Evolutionary conservation across 495 filamentous ascomycete species (phyloP).

Genomic region (Talaromyces ruber): DNA sequence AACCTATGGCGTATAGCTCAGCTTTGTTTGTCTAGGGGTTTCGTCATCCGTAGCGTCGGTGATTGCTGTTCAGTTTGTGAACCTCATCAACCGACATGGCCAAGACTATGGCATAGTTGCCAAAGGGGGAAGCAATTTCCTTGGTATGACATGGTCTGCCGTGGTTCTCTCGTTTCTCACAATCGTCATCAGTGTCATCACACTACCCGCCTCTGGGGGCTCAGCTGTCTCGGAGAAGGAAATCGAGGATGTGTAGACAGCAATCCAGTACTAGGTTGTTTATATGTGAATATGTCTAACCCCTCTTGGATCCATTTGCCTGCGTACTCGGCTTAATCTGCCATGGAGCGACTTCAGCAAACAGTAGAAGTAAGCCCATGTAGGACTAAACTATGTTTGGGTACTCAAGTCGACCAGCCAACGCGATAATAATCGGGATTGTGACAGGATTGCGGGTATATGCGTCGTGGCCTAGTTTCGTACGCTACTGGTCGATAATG

Average conservation of each 20-base stretch:
- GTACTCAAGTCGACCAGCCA: not conserved
- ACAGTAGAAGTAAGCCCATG: not conserved
- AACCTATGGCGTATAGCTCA: constrained; percentile 20
- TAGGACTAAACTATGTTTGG: not conserved
- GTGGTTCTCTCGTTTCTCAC: constrained; percentile 41
- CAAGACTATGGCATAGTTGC: constrained; percentile 45
- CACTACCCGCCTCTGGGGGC: not conserved
- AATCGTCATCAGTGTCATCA: constrained; percentile 4
- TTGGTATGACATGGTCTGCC: constrained; percentile 54
- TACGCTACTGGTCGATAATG: not conserved
- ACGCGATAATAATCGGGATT: not conserved
- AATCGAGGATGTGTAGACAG: constrained; percentile 1
- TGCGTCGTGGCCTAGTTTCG: not conserved
- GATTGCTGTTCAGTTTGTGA: constrained; percentile 46
- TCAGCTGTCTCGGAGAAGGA: not conserved
- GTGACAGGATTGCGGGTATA: not conserved
- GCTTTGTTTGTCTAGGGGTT: constrained; percentile 42
- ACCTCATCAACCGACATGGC: constrained; percentile 51
- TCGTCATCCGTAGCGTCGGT: constrained; percentile 57
- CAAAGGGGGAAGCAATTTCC: constrained; percentile 43
- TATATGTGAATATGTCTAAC: not conserved
- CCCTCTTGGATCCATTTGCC: not conserved
- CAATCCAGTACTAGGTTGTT: not conserved
- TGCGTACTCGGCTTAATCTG: not conserved
- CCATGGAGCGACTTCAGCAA: not conserved